Evolutionary conservation across 768 basidiomycete genomes (phyloP), one percentile per base, ranked within the genome.

Genomic region (Hysterangium stoloniferum): DNA sequence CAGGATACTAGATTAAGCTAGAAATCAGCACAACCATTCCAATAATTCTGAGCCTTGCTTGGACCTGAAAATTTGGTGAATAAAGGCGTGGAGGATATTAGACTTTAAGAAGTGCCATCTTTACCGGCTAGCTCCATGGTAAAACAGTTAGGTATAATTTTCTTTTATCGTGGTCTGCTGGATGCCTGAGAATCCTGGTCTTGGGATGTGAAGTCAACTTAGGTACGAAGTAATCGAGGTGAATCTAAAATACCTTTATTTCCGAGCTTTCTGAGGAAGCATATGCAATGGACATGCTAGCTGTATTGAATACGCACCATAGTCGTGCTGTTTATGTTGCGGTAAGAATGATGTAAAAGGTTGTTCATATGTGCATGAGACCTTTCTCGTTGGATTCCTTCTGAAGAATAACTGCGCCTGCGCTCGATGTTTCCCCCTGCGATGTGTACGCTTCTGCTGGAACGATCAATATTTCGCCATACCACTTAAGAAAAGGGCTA

Each of bases 221-320:
- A 28, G 46, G 25, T 28, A 17, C 24, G 38, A 9, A 17, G 37
- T 13, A 13, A 29, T 11, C 36, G 11, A 19, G n/a, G 12, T 11
- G 20, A 8, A 6, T 17, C 25, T 19, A 15, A 49, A 60, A 32
- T 64, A 84, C 88, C 73, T 79, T 81, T 22, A 82, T 78, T 56
- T 71, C 76, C 15, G 72, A 69, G 47, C 71, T 65, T 35, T 59
- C 58, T 29, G 78, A 72, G 15, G 82, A 79, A 15, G 76, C 77
- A 57, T 82, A 87, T 27, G 76, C 86, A 48, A 90, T 70, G 0
- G 87, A 84, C 86, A 91, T 88, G 61, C 83, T 86, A 17, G 78
- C 71, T 22, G 88, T 82, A 6, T 88, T 90, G 65, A 90, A 91
- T 34, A 79, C 85, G 60, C 87, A 89, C 84, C 86, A 90, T 32